Conservation (phyloP, 139 green algal genomes). For the Trebouxia sp. region DNA sequence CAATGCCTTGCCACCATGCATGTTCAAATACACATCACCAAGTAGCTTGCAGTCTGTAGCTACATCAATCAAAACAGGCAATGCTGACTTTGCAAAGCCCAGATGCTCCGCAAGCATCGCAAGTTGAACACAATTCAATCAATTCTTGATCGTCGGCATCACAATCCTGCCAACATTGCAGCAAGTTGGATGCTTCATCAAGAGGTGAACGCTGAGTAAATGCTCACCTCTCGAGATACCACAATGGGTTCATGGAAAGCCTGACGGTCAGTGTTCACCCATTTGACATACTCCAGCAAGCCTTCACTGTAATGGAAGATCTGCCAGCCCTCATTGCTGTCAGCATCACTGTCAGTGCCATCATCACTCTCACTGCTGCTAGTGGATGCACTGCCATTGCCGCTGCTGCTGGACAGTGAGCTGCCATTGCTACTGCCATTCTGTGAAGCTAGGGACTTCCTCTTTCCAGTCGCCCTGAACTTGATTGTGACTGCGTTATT, state of each 20-base stretch:
- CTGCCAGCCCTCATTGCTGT: conserved; percentile 58
- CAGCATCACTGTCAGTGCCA: conserved; percentile 13
- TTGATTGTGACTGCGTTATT: conserved; percentile 78
- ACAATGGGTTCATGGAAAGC: conserved; percentile 79
- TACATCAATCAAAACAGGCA: too few relatives aligned
- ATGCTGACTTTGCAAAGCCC: too few relatives aligned
- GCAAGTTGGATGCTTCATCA: too few relatives aligned
- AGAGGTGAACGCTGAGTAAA: too few relatives aligned
- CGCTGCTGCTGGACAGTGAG: conserved; percentile 13
- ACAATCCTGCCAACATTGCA: too few relatives aligned
- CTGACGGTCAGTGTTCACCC: conserved; percentile 64
- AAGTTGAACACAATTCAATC: too few relatives aligned
- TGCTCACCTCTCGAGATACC: conserved; percentile 39
- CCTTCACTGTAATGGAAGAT: conserved; percentile 75
- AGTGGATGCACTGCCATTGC: background rate
- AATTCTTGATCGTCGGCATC: too few relatives aligned
- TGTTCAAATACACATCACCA: too few relatives aligned
- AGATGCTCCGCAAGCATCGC: too few relatives aligned
- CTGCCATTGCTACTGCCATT: conserved; percentile 35
- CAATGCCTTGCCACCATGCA: too few relatives aligned
- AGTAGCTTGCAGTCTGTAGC: too few relatives aligned
- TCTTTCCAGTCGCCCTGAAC: conserved; percentile 36
- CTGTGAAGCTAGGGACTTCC: background rate
- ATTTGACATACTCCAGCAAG: conserved; percentile 87
- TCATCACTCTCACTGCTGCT: background rate